Evolutionary conservation across 768 basidiomycete genomes (phyloP).

Genomic region (Steccherinum ochraceum): DNA sequence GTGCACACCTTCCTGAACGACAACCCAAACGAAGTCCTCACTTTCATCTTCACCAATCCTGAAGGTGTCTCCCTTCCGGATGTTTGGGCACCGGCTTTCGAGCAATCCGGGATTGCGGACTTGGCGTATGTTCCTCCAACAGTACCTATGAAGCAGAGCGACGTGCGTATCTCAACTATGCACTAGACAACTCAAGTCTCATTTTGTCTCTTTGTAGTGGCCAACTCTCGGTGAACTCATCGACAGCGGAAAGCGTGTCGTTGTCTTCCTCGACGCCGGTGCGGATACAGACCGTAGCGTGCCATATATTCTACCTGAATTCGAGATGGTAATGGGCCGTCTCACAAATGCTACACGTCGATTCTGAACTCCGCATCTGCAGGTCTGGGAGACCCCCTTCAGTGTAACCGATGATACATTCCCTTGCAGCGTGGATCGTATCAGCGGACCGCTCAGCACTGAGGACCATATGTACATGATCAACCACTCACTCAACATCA

Average conservation of each 20-base stretch:
- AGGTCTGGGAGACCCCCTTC: constrained; percentile 57
- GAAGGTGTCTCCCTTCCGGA: constrained; percentile 43
- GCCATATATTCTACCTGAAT: constrained; percentile 51
- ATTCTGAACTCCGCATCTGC: neutral
- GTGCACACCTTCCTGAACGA: constrained; percentile 44
- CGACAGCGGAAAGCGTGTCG: constrained; percentile 49
- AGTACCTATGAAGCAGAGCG: constrained; percentile 18
- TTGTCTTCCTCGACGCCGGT: constrained; percentile 54
- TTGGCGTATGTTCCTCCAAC: constrained; percentile 45
- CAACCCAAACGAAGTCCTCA: constrained; percentile 62
- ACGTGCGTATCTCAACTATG: constrained; percentile 5
- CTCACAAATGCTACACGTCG: neutral
- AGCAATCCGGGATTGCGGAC: constrained; percentile 34
- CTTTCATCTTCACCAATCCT: constrained; percentile 62
- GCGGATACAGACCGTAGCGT: constrained; percentile 29
- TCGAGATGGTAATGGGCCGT: constrained; percentile 36
- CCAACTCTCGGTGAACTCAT: constrained; percentile 61
- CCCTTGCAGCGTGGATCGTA: constrained; percentile 49
- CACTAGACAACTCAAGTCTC: neutral
- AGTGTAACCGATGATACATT: constrained; percentile 41
- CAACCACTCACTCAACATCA: constrained; percentile 49
- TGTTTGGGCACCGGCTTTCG: constrained; percentile 49
- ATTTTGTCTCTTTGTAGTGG: constrained; percentile 33
- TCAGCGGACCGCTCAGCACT: constrained; percentile 38
- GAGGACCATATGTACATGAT: constrained; percentile 52